These are phyloP conservation scores for Ashbya aceris DNA, from an alignment of 1,139 yeast species.

Conservation along the genomic window DNA sequence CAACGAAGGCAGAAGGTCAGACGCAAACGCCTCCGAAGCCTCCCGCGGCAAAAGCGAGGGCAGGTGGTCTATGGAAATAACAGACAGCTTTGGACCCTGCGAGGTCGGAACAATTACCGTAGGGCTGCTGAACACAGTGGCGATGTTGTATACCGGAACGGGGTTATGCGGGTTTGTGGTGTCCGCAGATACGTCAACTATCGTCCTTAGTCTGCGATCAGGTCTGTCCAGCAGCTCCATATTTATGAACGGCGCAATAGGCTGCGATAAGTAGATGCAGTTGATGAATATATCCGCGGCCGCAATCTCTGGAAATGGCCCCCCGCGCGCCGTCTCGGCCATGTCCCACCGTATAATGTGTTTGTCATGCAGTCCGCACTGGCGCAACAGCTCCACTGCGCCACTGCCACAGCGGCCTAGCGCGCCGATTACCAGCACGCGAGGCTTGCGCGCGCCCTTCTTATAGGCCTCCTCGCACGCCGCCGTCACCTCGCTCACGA, in stretches of 20 bases:
- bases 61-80: slow-evolving; percentile 92
- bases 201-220: slow-evolving; percentile 71
- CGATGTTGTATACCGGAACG: slow-evolving; percentile 80
- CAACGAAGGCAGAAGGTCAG: slow-evolving; percentile 80
- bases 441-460: slow-evolving; percentile 61
- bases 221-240: slow-evolving; percentile 52
- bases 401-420: slow-evolving; percentile 99
- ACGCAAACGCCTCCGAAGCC: slow-evolving; percentile 83
- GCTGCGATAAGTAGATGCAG: slow-evolving; percentile 88
- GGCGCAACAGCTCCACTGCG: slow-evolving; percentile 73
- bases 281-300: slow-evolving; percentile 81
- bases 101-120: slow-evolving; percentile 74
- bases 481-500: slow-evolving; percentile 60
- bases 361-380: slow-evolving; percentile 80
- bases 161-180: slow-evolving; percentile 98
- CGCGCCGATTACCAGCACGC: slow-evolving; percentile 87
- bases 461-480: slow-evolving; percentile 52
- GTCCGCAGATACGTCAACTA: slow-evolving; percentile 97
- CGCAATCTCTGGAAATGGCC: slow-evolving; percentile 90
- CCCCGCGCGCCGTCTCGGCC: slow-evolving; percentile 93
- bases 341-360: slow-evolving; percentile 92
- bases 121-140: slow-evolving; percentile 86
- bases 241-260: slow-evolving; percentile 87
- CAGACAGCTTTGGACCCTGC: slow-evolving; percentile 78
- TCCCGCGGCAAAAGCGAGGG: slow-evolving; percentile 95